Evolutionary conservation across 768 basidiomycete genomes (phyloP).

Genomic region (Leccinellum rugosiceps): DNA sequence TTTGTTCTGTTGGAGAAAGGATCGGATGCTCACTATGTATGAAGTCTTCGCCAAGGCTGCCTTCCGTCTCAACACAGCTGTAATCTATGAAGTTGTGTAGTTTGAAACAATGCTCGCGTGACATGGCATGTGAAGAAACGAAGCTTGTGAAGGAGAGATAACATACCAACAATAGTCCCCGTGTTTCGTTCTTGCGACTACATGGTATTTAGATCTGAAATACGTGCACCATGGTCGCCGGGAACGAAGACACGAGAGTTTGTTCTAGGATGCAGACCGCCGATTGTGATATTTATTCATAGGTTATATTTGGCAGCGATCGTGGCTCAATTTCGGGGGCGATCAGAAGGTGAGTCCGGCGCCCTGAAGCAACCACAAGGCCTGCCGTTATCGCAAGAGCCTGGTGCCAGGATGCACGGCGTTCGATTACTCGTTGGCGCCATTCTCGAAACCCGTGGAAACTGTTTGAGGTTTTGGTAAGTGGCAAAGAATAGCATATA

Average conservation of each 20-base stretch:
- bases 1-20: neutral
- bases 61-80: neutral
- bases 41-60: neutral
- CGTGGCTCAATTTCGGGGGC: neutral
- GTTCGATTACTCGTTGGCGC: neutral
- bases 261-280: neutral
- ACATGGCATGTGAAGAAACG: neutral
- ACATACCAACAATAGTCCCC: neutral
- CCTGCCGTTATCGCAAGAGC: neutral
- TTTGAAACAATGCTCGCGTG: neutral
- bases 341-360: no score
- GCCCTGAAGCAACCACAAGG: no score
- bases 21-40: neutral
- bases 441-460: neutral
- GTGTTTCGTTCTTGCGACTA: neutral
- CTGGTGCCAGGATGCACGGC: neutral
- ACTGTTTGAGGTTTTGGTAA: neutral
- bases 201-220: neutral
- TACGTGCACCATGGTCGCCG: no score
- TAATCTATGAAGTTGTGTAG: neutral
- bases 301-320: neutral
- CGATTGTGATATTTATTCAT: no score
- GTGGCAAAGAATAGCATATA: neutral
- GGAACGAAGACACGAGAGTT: neutral
- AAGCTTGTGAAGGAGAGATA: neutral